Evolutionary conservation across 495 filamentous ascomycete genomes (phyloP).

Genomic region (Immersiella caudata): DNA sequence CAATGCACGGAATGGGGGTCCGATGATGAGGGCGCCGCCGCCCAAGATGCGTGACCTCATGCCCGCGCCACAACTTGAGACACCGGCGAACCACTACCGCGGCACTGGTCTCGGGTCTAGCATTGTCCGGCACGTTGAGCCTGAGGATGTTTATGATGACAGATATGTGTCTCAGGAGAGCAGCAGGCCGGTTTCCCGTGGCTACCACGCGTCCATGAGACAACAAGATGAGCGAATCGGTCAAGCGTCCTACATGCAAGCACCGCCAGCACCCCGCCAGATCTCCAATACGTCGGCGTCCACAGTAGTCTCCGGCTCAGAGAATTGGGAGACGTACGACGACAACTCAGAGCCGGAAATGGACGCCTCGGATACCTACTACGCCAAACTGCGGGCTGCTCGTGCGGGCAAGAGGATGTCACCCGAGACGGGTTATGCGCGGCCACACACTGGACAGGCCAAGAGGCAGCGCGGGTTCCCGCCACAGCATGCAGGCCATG

Average conservation of each 20-base stretch:
- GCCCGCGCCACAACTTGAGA: constrained; percentile 66
- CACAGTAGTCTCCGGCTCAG: constrained; percentile 73
- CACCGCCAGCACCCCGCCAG: constrained; percentile 53
- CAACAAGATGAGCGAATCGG: constrained; percentile 39
- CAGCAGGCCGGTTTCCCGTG: constrained; percentile 32
- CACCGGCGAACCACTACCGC: constrained; percentile 63
- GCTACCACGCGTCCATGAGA: constrained; percentile 42
- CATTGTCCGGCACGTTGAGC: constrained; percentile 72
- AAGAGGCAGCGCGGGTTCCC: constrained; percentile 50
- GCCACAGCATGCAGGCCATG: constrained; percentile 39
- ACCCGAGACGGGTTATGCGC: constrained; percentile 45
- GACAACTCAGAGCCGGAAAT: constrained; percentile 73
- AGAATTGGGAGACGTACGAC: constrained; percentile 96
- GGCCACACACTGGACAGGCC: constrained; percentile 25
- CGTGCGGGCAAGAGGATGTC: constrained; percentile 50
- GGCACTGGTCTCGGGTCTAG: constrained; percentile 67
- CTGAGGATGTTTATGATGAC: constrained; percentile 87
- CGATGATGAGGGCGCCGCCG: constrained; percentile 65
- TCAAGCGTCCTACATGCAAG: constrained; percentile 39
- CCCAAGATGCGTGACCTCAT: constrained; percentile 85
- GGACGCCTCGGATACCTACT: constrained; percentile 75
- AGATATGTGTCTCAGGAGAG: constrained; percentile 35
- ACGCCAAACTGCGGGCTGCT: constrained; percentile 71
- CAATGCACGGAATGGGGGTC: constrained; percentile 47
- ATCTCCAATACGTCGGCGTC: constrained; percentile 61